These are phyloP conservation scores for Carex parvula DNA, from an alignment of 176 grass and related monocot species.

Conservation along the genomic window DNA sequence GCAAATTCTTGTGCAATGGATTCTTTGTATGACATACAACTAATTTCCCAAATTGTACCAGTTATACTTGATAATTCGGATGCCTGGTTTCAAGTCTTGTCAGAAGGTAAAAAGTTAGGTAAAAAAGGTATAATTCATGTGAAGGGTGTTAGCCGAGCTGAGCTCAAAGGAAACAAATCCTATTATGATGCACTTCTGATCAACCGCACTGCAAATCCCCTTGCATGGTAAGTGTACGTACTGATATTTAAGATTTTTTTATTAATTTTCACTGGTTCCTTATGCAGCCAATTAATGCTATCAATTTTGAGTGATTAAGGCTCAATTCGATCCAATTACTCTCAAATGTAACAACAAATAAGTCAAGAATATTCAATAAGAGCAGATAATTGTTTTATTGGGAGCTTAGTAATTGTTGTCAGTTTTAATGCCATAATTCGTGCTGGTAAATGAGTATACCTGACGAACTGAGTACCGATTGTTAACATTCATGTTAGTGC, in stretches of 20 bases:
- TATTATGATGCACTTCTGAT: constrained; percentile 74
- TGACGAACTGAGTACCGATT: not conserved
- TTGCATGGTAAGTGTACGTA: constrained; percentile 70
- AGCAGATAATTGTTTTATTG: not conserved
- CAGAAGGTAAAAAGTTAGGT: constrained; percentile 70
- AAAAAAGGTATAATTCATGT: constrained; percentile 52
- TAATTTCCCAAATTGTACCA: constrained; percentile 68
- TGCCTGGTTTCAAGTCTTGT: constrained; percentile 65
- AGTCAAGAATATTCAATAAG: constrained; percentile 10
- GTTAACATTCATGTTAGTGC: not conserved
- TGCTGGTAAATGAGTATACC: constrained; percentile 3
- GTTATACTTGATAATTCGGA: constrained; percentile 74
- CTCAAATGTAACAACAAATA: not conserved
- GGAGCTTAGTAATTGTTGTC: no score
- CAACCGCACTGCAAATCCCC: constrained; percentile 83
- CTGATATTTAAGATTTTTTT: not conserved
- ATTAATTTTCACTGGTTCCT: not conserved
- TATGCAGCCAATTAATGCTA: not conserved
- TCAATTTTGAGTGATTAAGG: constrained; percentile 7
- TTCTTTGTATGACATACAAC: constrained; percentile 78
- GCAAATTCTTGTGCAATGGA: constrained; percentile 70
- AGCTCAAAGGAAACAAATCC: constrained; percentile 62
- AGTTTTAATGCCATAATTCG: constrained; percentile 29
- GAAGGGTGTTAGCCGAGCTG: constrained; percentile 55
- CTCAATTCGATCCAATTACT: not conserved